phyloP scores from a whole-genome alignment of 179 eudicot species.

The Corrigiola litoralis region DNA sequence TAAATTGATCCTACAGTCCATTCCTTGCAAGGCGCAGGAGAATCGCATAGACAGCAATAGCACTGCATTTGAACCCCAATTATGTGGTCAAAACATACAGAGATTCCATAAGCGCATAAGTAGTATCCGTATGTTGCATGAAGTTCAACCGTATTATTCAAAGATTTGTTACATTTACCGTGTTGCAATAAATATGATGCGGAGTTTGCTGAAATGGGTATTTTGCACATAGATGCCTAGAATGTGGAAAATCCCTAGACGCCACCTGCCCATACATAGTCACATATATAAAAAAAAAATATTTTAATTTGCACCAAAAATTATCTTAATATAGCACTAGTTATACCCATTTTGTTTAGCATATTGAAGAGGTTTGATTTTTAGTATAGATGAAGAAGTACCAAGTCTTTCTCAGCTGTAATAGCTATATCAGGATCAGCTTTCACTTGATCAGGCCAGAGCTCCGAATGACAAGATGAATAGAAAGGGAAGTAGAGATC shows the following conservation, averaged over 20 bases:
- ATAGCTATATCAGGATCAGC: neutral
- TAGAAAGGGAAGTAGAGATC: neutral
- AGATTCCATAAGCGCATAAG: too few species aligned
- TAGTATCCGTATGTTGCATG: too few species aligned
- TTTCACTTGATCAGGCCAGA: neutral
- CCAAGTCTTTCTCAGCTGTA: neutral
- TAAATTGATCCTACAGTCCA: neutral
- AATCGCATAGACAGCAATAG: constrained; percentile 17
- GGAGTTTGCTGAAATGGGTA: constrained; percentile 7
- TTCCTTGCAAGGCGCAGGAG: constrained; percentile 6
- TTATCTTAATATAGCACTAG: too few species aligned
- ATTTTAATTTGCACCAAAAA: too few species aligned
- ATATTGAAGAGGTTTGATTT: too few species aligned
- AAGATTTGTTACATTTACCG: too few species aligned
- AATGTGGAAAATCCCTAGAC: constrained; percentile 15
- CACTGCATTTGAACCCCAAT: constrained; percentile 14
- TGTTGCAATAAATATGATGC: neutral
- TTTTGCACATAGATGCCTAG: constrained; percentile 1
- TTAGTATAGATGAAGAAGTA: too few species aligned
- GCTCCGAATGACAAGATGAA: neutral
- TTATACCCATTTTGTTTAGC: too few species aligned
- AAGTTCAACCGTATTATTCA: too few species aligned
- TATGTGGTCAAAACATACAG: too few species aligned
- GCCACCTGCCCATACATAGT: constrained; percentile 17
- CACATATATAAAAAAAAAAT: too few species aligned